Base-by-base conservation (phyloP, 306 rosid species). In the Cicer chorassanicum region DNA sequence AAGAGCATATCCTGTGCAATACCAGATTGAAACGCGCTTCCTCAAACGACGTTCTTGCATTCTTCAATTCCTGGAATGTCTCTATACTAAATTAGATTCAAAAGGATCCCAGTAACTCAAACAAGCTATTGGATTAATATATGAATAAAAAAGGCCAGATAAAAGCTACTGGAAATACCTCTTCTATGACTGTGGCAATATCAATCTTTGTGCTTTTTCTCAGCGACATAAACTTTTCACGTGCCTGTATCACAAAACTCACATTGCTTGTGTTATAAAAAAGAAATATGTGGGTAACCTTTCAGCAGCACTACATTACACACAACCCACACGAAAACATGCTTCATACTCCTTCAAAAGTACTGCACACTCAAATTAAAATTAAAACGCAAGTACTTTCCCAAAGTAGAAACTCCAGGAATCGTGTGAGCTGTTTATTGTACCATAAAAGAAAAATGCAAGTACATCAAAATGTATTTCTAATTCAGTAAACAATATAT, bases 21-120 rank as follows among this genome's bases (percentile, higher is more conserved):
- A 89, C 94, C 94, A 91, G 88, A 84, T 81, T 87, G 82, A 89
- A 91, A 78, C 95, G 97, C 72, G 95, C 91, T 77, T 89, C 89
- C 80, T 89, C 97, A 80, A 87, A 91, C 41, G 84, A 81, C 48
- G 86, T 68, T 80, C 97, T 89, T 71, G 97, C 91, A 76, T 69
- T 78, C 73, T 78, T 81, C 70, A 88, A 70, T 82, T 89, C 97
- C 97, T 91, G 97, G 85, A 91, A 91, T 82, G 72, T 82, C 83
- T 78, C 92, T 80, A 84, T 79, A 82, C 84, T 84, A 84, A 77
- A 83, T 87, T 87, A 91, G 92, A 73, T 83, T 82, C 80, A 36
- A 75, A 77, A 75, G 83, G 83, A 86, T 82, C 76, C 75, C 64
- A 76, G 81, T 71, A 55, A 81, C 82, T 82, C 84, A 75, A 50